These are phyloP conservation scores for Lepidium aucheri DNA, from an alignment of 345 rosid species.

Conservation along the genomic window DNA sequence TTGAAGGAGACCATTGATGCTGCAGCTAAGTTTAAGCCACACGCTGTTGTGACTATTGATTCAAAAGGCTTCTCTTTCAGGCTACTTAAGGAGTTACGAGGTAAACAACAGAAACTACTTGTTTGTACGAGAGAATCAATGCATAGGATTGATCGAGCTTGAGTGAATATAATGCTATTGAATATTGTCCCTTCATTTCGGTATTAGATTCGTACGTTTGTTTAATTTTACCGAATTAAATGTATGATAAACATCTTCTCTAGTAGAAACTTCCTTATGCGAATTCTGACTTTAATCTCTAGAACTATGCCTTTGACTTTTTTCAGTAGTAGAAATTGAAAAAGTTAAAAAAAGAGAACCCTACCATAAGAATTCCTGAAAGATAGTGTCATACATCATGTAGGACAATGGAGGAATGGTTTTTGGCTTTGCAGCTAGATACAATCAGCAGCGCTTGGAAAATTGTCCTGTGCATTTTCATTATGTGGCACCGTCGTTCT, in stretches of 20 bases:
- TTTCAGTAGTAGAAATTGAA: no score
- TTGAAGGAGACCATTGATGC: slow-evolving; percentile 65
- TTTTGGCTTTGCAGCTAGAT: slow-evolving; percentile 79
- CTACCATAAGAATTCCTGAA: not conserved
- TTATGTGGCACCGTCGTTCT: slow-evolving; percentile 89
- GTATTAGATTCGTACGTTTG: not conserved
- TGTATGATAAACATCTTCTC: not conserved
- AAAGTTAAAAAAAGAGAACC: not conserved
- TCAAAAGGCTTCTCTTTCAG: slow-evolving; percentile 94
- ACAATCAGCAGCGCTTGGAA: slow-evolving; percentile 22
- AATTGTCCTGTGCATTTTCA: slow-evolving; percentile 57
- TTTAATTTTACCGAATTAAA: not conserved
- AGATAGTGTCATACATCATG: slow-evolving; percentile 4
- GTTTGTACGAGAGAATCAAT: not conserved
- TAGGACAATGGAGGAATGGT: slow-evolving; percentile 38
- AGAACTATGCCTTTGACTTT: not conserved
- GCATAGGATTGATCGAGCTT: not conserved
- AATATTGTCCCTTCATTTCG: not conserved
- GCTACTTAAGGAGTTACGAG: slow-evolving; percentile 64
- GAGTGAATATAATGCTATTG: not conserved
- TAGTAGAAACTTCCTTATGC: not conserved
- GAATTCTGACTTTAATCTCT: not conserved
- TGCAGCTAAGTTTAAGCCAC: slow-evolving; percentile 66
- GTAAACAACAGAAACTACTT: slow-evolving; percentile 20
- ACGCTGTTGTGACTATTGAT: slow-evolving; percentile 81